Evolutionary conservation across 2,329 filamentous ascomycete species (phyloP), one percentile per base, ranked within the genome.

Genomic region (Aureobasidium sp.): DNA sequence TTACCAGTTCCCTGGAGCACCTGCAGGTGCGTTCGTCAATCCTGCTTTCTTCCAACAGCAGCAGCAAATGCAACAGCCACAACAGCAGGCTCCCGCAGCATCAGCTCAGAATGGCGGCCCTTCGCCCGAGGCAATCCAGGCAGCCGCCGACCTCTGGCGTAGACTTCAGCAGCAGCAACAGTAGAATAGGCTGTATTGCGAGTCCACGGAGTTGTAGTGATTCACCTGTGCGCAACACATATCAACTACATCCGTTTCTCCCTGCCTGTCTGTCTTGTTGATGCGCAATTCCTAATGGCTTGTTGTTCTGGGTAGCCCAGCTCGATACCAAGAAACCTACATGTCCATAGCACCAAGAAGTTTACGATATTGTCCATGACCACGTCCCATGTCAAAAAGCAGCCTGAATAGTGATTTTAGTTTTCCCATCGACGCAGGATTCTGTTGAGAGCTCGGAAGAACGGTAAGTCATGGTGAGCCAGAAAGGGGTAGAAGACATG

Each of bases 21-120:
- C 61, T 57, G 44, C 61, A 53, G 69, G 70, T 5, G 65, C 70
- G 9, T 74, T 72, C 63, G 67, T 70, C 44, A 74, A 74, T 56
- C 71, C 72, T 20, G 65, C 67, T 9, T 71, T 70, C 64, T 72
- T 67, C 61, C 65, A 65, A 52, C 61, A 65, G 31, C 61, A 65
- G 36, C 64, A 66, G 52, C 62, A 64, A 27, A 49, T 44, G 27
- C 65, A 62, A 17, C 65, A 65, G 48, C 63, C 60, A 39, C 63
- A 68, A 49, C 70, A 72, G 61, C 68, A 41, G 70, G 36, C 56
- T 39, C 15, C 45, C 14, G 25, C 39, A 25, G 20, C 55, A 20
- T 17, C 34, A 27, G 42, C 52, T 25, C 34, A 45, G n/a, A 6
- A 5, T 7, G 51, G 20, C 12, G 53, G 45, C 3, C 53, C 61